Percentiles rank a stretch among this genome's conserved stretches.
Conservation (phyloP, 768 basidiomycete genomes). For the Cystobasidium ongulense region DNA sequence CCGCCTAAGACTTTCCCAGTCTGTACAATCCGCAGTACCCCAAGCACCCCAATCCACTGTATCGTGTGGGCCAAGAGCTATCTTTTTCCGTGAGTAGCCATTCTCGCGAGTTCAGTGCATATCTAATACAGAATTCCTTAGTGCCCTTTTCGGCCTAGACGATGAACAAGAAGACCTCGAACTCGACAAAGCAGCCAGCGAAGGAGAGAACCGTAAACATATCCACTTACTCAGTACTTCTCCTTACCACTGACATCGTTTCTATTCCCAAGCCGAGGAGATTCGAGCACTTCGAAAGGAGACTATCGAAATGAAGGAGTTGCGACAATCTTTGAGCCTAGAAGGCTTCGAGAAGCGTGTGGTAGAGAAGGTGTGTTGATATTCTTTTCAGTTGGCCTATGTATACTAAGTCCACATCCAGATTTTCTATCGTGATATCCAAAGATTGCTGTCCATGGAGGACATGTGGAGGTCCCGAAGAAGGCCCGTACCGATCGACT, state of each 20-base stretch:
- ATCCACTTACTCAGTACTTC: not conserved
- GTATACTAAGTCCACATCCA: constrained; percentile 43
- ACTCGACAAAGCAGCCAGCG: constrained; percentile 80
- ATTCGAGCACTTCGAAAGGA: constrained; percentile 83
- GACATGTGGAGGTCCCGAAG: constrained; percentile 94
- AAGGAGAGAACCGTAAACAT: constrained; percentile 78
- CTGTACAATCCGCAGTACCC: constrained; percentile 94
- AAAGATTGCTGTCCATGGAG: constrained; percentile 77
- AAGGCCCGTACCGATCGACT: constrained; percentile 77
- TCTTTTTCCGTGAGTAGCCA: constrained; percentile 65
- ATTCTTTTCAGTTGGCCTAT: not conserved
- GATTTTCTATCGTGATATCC: constrained; percentile 83
- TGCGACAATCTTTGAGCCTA: constrained; percentile 60
- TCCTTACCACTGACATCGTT: not conserved
- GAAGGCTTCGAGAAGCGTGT: constrained; percentile 58
- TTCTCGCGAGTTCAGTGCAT: not conserved
- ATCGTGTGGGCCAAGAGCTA: constrained; percentile 99
- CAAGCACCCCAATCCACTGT: constrained; percentile 93
- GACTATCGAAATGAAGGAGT: constrained; percentile 74
- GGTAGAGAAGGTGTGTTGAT: constrained; percentile 66
- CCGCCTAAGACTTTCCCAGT: constrained; percentile 92
- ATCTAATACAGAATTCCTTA: constrained; percentile 42
- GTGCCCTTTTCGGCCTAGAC: constrained; percentile 90
- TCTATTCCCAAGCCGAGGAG: constrained; percentile 61
- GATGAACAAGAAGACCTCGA: constrained; percentile 65